These are phyloP conservation scores for Choricystis sp. DNA, from an alignment of 139 green algal genomes.

Conservation along the genomic window DNA sequence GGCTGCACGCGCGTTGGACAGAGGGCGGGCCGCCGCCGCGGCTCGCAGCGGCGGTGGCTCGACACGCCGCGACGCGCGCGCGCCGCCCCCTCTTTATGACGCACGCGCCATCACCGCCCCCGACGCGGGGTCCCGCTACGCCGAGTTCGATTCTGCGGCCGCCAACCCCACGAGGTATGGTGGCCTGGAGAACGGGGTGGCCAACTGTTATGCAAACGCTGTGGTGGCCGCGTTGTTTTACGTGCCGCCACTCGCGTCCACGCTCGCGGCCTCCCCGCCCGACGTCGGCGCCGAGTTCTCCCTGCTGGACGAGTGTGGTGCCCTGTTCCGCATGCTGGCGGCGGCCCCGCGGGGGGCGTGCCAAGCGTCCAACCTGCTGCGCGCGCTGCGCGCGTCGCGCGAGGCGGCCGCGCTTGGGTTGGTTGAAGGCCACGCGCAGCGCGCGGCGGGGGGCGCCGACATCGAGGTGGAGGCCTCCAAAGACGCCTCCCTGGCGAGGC, in stretches of 20 bases:
- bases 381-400: slow-evolving; percentile 56
- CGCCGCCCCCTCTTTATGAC: slow-evolving; percentile 51
- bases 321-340: slow-evolving; percentile 83
- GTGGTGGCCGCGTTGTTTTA: slow-evolving; percentile 88
- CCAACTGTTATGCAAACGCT: slow-evolving; percentile 87
- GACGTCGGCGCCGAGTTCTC: slow-evolving; percentile 69
- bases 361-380: slow-evolving; percentile 74
- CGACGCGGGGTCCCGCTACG: slow-evolving; percentile 20
- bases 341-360: slow-evolving; percentile 37
- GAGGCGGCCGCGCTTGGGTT: slow-evolving; percentile 70
- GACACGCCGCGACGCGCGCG: not conserved
- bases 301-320: slow-evolving; percentile 63
- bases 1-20: no score
- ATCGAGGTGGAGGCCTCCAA: slow-evolving; percentile 22
- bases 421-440: slow-evolving; percentile 39
- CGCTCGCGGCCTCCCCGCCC: slow-evolving; percentile 40
- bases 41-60: not conserved
- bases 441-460: slow-evolving; percentile 10
- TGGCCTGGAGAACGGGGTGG: slow-evolving; percentile 83
- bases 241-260: slow-evolving; percentile 37
- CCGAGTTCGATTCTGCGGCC: slow-evolving; percentile 62
- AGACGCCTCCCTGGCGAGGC: slow-evolving; percentile 35
- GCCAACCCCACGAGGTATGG: slow-evolving; percentile 81
- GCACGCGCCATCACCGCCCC: slow-evolving; percentile 21
- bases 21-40: no score